Base-by-base conservation (phyloP, 106 monocot species). In the Triglochin maritima region DNA sequence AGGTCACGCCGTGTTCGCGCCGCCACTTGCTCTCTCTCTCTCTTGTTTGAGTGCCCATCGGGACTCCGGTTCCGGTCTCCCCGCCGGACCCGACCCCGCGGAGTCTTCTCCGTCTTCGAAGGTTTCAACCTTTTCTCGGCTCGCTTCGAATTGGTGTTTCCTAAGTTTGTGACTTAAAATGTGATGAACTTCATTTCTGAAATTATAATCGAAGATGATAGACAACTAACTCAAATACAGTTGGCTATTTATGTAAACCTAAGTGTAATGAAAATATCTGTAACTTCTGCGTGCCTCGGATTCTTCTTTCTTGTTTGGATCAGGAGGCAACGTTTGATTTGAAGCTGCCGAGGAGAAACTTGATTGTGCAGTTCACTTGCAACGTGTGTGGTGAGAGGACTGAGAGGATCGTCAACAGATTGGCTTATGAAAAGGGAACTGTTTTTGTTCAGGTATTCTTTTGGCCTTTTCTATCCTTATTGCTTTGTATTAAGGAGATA, bases 391-490 rank as follows among this genome's bases (percentile, higher is more conserved):
- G 75, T 15, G 68, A 61, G 69, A 75, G 75, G 50, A 75, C 68
- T 52, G 49, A 75, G 46, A 42, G 75, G 68, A 52, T 69, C 6
- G 55, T 75, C 29, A 75, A 75, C 14, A 68, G 75, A 54, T 8
- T 75, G 41, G 75, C 75, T 49, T 75, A 62, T 61, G 75, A 75
- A 44, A 66, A 56, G 60, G 75, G 75, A 3, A 75, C 75, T 48
- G 75, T 75, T 53, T 75, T 75, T 62, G 67, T 75, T n/a, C 75
- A 75, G 75, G 75, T 75, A 68, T 2, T 56, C 47, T 17, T n/a
- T 47, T 11, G 53, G 3, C 50, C 17, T 67, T 52, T 7, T 52
- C 7, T 52, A 8, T 52, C 7, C 11, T 7, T 52, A 11, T 7
- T 52, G 52, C 52, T 29, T 29, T 29, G 29, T 29, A 29, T 52